Evolutionary conservation across 192 early-diverging fungal genomes (phyloP).

Genomic region (Coemansia erecta): DNA sequence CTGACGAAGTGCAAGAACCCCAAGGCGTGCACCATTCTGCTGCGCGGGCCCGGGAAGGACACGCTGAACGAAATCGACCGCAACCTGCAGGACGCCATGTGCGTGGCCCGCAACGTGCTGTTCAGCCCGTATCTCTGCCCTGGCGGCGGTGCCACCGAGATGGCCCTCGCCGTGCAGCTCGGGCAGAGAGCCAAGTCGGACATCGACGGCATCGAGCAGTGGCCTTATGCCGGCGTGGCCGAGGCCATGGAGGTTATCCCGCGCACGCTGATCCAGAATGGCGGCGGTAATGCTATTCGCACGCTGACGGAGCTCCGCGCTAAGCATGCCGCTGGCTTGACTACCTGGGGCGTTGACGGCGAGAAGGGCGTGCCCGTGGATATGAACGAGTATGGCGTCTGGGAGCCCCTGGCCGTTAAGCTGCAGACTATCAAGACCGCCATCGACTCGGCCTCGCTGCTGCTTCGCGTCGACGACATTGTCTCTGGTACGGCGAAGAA

Average conservation of each 20-base stretch:
- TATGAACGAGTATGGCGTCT: slow-evolving; percentile 97
- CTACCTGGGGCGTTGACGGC: slow-evolving; percentile 95
- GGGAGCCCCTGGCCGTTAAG: slow-evolving; percentile 99
- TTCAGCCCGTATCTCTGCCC: slow-evolving; percentile 92
- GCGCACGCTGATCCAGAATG: slow-evolving; percentile 97
- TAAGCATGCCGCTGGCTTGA: slow-evolving; percentile 87
- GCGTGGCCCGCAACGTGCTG: slow-evolving; percentile 96
- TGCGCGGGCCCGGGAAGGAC: slow-evolving; percentile 97
- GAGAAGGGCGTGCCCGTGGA: slow-evolving; percentile 87
- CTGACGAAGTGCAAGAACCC: slow-evolving; percentile 92
- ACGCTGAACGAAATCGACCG: slow-evolving; percentile 97
- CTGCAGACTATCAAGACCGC: slow-evolving; percentile 99
- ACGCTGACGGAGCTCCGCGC: slow-evolving; percentile 89
- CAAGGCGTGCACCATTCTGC: slow-evolving; percentile 96
- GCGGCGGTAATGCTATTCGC: slow-evolving; percentile 98
- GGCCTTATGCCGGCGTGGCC: slow-evolving; percentile 94
- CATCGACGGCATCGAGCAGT: slow-evolving; percentile 89
- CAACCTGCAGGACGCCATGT: slow-evolving; percentile 99
- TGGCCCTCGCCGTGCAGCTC: slow-evolving; percentile 90
- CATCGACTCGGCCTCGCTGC: slow-evolving; percentile 86
- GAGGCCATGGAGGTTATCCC: slow-evolving; percentile 98
- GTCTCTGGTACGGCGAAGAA: slow-evolving; percentile 65
- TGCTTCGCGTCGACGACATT: slow-evolving; percentile 94
- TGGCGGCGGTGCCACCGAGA: slow-evolving; percentile 97
- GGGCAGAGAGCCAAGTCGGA: slow-evolving; percentile 81